Evolutionary conservation across 306 rosid genomes (phyloP), one percentile per base, ranked within the genome.

Genomic region (Lathyrus oleraceus): DNA sequence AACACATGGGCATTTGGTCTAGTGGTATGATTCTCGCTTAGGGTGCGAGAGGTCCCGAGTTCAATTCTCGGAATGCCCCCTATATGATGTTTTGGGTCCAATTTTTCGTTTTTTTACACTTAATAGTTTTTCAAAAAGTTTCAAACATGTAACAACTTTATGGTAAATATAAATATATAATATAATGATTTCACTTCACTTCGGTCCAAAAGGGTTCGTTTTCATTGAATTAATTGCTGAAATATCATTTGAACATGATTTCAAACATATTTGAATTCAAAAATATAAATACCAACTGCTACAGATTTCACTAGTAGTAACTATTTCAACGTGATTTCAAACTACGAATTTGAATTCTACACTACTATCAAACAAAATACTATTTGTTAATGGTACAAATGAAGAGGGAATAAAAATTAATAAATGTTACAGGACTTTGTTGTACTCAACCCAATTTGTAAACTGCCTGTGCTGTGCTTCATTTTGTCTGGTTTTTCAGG

Each of bases 11-110:
- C 86, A 85, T 82, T 82, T 85, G 89, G 86, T 82, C 89, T 85
- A 82, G 86, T 79, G 84, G 86, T 67, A 79, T 82, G 89, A 85
- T 82, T 85, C 85, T 83, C 83, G 83, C 87, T 85, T 85, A 82
- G 87, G 87, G 89, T 82, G 89, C 85, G 81, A 82, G 85, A 82
- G 89, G 89, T 85, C 87, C 83, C 78, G 83, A 82, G 81, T 80
- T 82, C 88, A 81, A 81, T 81, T 81, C 88, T 84, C 81, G 81
- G 85, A 84, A 81, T 81, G 85, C 81, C 85, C 85, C 88, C 88
- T 11, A 16, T 32, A 0, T 0, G 1, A 2, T 14, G 5, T n/a
- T 43, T 43, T 2, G 0, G 6, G 3, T 2, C 4, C 1, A 16
- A 0, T 16, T 48, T 48, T 2, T 2, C 1, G 8, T 0, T 8